Conservation (phyloP, 441 rosid species). For the Adansonia rubrostipa region DNA sequence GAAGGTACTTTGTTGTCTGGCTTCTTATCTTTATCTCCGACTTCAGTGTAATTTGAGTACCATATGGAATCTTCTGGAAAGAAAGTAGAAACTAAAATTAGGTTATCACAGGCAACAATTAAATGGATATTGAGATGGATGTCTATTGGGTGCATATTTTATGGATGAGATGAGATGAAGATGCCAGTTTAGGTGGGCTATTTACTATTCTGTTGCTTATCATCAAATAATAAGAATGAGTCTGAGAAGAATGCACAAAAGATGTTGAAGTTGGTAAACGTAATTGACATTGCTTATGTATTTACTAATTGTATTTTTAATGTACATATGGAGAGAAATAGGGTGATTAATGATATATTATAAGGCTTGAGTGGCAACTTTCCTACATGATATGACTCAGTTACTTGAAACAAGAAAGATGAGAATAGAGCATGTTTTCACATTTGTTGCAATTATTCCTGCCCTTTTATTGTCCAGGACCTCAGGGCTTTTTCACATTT, state of each 20-base stretch:
- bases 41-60: neutral
- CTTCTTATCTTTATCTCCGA: neutral
- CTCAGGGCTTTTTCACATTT: neutral
- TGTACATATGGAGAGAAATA: neutral
- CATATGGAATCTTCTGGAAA: neutral
- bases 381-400: neutral
- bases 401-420: conserved; percentile 6
- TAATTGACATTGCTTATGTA: neutral
- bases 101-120: neutral
- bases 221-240: conserved; percentile 13
- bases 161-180: neutral
- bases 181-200: neutral
- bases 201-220: neutral
- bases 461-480: neutral
- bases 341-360: neutral
- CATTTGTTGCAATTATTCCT: neutral
- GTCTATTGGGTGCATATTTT: conserved; percentile 9
- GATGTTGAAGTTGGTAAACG: conserved; percentile 1
- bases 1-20: neutral
- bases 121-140: conserved; percentile 11
- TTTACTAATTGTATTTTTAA: neutral
- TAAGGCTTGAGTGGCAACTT: neutral
- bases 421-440: neutral
- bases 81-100: neutral
- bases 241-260: conserved; percentile 3